Evolutionary conservation across 176 grass and related monocot species (phyloP), one percentile per base, ranked within the genome.

Genomic region (Avena atlantica): DNA sequence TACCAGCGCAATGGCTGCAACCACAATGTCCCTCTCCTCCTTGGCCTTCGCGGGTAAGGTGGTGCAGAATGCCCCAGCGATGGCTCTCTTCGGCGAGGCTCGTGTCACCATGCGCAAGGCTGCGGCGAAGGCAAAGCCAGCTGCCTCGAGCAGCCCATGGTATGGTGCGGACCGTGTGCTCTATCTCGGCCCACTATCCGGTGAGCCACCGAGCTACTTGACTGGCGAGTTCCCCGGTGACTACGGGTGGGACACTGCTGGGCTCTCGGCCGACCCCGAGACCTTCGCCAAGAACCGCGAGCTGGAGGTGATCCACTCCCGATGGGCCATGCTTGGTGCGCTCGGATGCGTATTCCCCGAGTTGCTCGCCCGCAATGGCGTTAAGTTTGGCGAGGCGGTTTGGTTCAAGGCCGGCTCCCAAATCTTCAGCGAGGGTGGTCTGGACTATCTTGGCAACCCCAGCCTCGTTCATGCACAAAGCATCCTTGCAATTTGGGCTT

Each of bases 371-470:
- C 89, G 89, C 69, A 93, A 93, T 29, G 86, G 91, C 12, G 84
- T 93, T 61, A 95, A 87, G 57, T 95, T 95, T 59, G 93, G 93
- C 11, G 93, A 93, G 89, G 91, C 91, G 4, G 86, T 95, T 3
- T 93, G 93, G 93, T 95, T 95, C 91, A 95, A 95, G 78, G 93
- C 86, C 0, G 87, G 89, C 2, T 83, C 93, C 37, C 89, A 89
- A 73, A 95, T 95, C 84, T 95, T 95, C 78, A 87, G 86, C 19
- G 91, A 95, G 85, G 93, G 91, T 0, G 89, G 91, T 0, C 84
- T 95, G 0, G 93, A 95, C 86, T 95, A 95, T 86, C 90, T 95
- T 9, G 93, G 93, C 61, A 95, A 95, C 90, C 93, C 93, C 0
- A 91, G 86, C 79, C 82, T 95, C 34, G 62, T 95, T 62, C 90